Conservation (phyloP, 2,329 filamentous ascomycete species). For the Lachnellula occidentalis region DNA sequence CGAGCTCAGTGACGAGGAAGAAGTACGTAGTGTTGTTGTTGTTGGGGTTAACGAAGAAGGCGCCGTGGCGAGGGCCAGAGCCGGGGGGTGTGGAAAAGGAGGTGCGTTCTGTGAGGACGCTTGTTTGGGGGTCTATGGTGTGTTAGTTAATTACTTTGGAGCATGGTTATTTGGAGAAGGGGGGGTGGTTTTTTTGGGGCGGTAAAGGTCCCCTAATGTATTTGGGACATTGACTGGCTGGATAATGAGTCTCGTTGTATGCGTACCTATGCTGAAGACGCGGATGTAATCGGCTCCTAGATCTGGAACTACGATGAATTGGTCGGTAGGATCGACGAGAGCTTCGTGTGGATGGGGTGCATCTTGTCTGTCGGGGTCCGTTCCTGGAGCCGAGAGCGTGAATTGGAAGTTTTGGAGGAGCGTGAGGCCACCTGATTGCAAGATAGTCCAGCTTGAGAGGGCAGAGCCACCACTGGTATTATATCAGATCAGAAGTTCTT, state of each 20-base stretch:
- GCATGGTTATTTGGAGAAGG: no score
- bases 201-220: background rate
- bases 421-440: constrained; percentile 12
- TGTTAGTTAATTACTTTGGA: background rate
- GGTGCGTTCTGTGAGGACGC: constrained; percentile 34
- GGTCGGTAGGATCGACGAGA: constrained; percentile 46
- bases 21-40: constrained; percentile 25
- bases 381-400: constrained; percentile 32
- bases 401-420: constrained; percentile 38
- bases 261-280: constrained; percentile 38
- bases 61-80: constrained; percentile 48
- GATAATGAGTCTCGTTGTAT: no score
- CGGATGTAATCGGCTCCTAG: constrained; percentile 47
- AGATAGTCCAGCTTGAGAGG: constrained; percentile 35
- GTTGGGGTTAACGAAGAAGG: constrained; percentile 33
- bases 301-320: constrained; percentile 46
- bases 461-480: constrained; percentile 18
- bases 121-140: constrained; percentile 24
- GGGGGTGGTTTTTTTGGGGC: background rate
- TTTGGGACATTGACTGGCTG: background rate
- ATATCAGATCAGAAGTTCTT: constrained; percentile 26
- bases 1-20: constrained; percentile 44
- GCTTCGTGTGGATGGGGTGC: constrained; percentile 47
- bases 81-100: constrained; percentile 35
- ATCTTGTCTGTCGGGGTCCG: constrained; percentile 37